A percentile compares a stretch with the other conserved stretches of the same genome.
Conservation (phyloP, 1,139 yeast genomes). For the Lodderomyces beijingensis region DNA sequence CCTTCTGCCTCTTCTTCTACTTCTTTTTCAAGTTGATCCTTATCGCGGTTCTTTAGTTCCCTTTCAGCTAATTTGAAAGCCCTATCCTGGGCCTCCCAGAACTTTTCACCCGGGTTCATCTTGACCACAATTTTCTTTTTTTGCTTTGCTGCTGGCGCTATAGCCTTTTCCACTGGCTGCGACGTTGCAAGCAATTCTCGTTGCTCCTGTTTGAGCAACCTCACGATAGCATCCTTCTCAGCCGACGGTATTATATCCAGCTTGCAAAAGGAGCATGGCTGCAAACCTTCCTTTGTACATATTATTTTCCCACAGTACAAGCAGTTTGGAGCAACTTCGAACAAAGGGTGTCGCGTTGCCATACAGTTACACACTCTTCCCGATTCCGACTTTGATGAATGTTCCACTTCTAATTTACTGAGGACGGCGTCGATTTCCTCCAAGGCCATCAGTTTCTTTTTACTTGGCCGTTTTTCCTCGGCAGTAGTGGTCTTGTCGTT, state of each 20-base stretch:
- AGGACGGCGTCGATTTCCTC: conserved; percentile 52
- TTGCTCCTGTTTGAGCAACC: conserved; percentile 48
- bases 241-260: conserved; percentile 54
- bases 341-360: conserved; percentile 82
- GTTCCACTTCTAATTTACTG: conserved; percentile 30
- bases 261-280: conserved; percentile 86
- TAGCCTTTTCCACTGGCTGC: conserved; percentile 4
- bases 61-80: conserved; percentile 52
- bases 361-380: conserved; percentile 64
- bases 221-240: conserved; percentile 59
- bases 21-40: conserved; percentile 29
- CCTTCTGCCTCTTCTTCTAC: conserved; percentile 14
- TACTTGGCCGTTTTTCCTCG: conserved; percentile 23
- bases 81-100: conserved; percentile 65
- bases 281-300: conserved; percentile 84
- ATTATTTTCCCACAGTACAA: conserved; percentile 91
- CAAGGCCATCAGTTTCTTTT: conserved; percentile 45
- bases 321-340: conserved; percentile 90
- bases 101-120: conserved; percentile 56
- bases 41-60: conserved; percentile 28
- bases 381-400: conserved; percentile 7
- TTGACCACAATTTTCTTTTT: conserved; percentile 45
- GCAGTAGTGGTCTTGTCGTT: conserved; percentile 19
- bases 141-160: conserved; percentile 13
- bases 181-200: conserved; percentile 13